Evolutionary conservation across 2,329 filamentous ascomycete species (phyloP), one percentile per base, ranked within the genome.

Genomic region (Exutisphaerella laricina): DNA sequence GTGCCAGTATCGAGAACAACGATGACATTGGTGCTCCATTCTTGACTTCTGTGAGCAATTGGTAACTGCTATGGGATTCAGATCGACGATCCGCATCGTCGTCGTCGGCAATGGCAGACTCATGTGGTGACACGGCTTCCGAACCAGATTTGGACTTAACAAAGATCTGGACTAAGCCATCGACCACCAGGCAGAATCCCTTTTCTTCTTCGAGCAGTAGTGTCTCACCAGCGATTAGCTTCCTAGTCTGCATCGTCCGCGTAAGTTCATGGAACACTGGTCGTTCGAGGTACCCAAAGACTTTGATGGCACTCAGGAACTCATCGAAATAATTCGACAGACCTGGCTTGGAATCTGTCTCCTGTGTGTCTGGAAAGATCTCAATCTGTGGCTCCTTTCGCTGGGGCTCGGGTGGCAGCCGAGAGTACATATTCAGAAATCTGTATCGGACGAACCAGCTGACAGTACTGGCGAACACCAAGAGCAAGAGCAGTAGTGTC

Each of bases 1-100:
- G 72, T 2, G 90, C 94, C 67, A 98, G 80, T 54, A 98, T 95
- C 1, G 92, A 97, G 65, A 98, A 98, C 2, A 98, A 69, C 0
- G 92, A 98, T 4, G 92, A 98, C 90, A 98, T 96, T 1, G 94
- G 90, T 1, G 92, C 89, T 10, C 92, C 92, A 58, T 98, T 98
- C 59, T 92, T 94, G 40, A 98, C 90, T 66, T 98, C 94, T 0
- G 92, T 98, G 41, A 98, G 73, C 28, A 98, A 75, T 62, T 97
- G 92, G 59, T 98, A 98, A 22, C 84, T 86, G 61, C 95, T 88
- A 43, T 86, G 81, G 5, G 76, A 77, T 25, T 78, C 78, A 4
- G 75, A 66, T 22, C 73, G 67, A n/a, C 88, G 84, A n/a, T 85
- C 84, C 5, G 49, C 55, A 7, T 75, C 71, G n/a, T 73, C 75